A percentile compares a stretch with the other conserved stretches of the same genome.
Conservation (phyloP, 257 asterid genomes). For the Catharanthus roseus region DNA sequence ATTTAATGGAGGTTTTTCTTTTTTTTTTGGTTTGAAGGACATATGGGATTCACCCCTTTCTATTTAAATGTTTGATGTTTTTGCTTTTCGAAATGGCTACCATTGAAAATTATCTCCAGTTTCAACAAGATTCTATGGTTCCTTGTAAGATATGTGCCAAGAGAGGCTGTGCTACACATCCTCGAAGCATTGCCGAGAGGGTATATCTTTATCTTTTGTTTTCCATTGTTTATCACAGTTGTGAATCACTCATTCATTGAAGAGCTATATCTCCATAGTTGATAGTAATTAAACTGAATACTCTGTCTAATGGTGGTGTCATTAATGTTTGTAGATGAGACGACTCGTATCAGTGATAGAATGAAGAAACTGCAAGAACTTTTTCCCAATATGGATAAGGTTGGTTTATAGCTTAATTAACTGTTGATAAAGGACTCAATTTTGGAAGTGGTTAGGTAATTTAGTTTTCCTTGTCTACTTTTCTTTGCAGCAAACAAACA, state of each 20-base stretch:
- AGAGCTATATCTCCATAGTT: background rate
- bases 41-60: no score
- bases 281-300: background rate
- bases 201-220: conserved; percentile 26
- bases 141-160: no score
- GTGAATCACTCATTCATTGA: background rate
- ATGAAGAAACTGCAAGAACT: conserved; percentile 95
- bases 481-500: conserved; percentile 70
- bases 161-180: no score
- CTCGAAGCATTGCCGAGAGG: conserved; percentile 93
- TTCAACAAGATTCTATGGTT: no score
- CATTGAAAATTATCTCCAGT: no score
- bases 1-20: no score
- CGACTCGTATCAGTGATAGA: conserved; percentile 75
- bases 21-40: no score
- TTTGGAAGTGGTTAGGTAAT: background rate
- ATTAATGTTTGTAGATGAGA: conserved; percentile 40
- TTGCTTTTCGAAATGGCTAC: no score
- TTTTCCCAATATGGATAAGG: conserved; percentile 87
- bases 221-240: background rate
- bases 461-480: conserved; percentile 5
- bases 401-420: conserved; percentile 15
- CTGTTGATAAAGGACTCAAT: background rate
- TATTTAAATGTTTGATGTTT: no score
- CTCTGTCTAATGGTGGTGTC: background rate